Conservation (phyloP, 805 yeast genomes). For the Metschnikowia bowlesiae region DNA sequence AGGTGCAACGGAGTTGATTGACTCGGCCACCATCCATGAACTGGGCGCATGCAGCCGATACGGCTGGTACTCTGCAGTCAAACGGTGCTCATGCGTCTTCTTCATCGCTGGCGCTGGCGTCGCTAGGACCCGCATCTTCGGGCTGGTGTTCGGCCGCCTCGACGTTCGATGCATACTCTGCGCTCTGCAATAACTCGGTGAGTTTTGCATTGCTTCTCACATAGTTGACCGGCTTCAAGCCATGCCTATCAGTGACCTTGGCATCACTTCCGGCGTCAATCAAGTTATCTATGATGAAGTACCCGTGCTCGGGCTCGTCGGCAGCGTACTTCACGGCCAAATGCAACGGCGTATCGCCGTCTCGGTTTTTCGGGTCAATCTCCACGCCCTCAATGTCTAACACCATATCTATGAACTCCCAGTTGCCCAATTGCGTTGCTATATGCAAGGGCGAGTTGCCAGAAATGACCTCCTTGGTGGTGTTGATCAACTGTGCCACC, state of each 20-base stretch:
- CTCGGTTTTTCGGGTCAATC: conserved; percentile 73
- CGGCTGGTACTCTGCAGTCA: too few species aligned
- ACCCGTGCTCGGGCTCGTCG: conserved; percentile 83
- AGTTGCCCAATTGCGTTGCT: conserved; percentile 76
- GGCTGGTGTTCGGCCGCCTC: conserved; percentile 24
- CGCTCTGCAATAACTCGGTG: conserved; percentile 65
- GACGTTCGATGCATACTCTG: conserved; percentile 63
- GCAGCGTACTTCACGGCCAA: conserved; percentile 71
- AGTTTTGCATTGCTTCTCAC: conserved; percentile 55
- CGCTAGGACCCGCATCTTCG: conserved; percentile 33
- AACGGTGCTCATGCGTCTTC: not conserved
- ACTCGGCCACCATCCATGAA: too few species aligned
- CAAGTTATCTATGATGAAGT: conserved; percentile 70
- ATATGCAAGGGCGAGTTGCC: conserved; percentile 81
- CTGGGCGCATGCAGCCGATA: too few species aligned
- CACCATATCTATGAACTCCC: conserved; percentile 76
- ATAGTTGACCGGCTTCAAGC: conserved; percentile 73
- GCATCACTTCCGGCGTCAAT: conserved; percentile 93
- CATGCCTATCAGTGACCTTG: conserved; percentile 38
- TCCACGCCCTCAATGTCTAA: conserved; percentile 89
- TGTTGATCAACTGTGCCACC: conserved; percentile 54
- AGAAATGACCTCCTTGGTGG: conserved; percentile 60
- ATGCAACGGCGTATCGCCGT: conserved; percentile 89
- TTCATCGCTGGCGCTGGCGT: conserved; percentile 28
- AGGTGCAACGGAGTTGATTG: too few species aligned